phyloP scores from a whole-genome alignment of 306 rosid genomes.

The Prunus kanzakura region DNA sequence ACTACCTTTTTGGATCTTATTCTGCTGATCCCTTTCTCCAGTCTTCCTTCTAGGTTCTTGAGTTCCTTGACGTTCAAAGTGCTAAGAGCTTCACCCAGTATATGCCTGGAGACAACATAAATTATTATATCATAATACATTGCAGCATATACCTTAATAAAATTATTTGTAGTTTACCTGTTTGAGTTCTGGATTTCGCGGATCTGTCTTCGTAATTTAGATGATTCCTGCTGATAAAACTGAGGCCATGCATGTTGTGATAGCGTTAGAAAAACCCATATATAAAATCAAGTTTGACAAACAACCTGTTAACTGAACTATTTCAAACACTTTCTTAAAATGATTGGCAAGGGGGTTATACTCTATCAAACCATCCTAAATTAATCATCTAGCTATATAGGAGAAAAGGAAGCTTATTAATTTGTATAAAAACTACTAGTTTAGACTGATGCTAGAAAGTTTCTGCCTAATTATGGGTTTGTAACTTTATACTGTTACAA shows the following conservation, averaged over 20 bases:
- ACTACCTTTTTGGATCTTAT: constrained; percentile 80
- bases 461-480: background rate
- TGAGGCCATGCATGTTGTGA: constrained; percentile 17
- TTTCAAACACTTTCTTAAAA: background rate
- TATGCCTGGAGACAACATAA: constrained; percentile 47
- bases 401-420: background rate
- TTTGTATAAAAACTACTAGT: background rate
- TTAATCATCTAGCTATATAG: background rate
- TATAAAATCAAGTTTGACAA: background rate
- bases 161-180: constrained; percentile 37
- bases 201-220: constrained; percentile 83
- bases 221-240: constrained; percentile 94
- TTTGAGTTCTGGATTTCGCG: constrained; percentile 81
- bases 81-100: constrained; percentile 85
- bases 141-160: background rate
- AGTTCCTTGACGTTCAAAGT: constrained; percentile 69
- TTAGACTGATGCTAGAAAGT: background rate
- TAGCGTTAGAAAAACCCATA: constrained; percentile 6
- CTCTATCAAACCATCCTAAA: background rate
- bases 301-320: background rate
- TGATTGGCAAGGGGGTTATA: too few relatives aligned
- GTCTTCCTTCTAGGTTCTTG: constrained; percentile 77
- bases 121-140: background rate
- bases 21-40: constrained; percentile 93
- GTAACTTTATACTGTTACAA: too few relatives aligned